These are phyloP conservation scores for Rhizophora apiculata DNA, from an alignment of 345 rosid species.

Conservation along the genomic window DNA sequence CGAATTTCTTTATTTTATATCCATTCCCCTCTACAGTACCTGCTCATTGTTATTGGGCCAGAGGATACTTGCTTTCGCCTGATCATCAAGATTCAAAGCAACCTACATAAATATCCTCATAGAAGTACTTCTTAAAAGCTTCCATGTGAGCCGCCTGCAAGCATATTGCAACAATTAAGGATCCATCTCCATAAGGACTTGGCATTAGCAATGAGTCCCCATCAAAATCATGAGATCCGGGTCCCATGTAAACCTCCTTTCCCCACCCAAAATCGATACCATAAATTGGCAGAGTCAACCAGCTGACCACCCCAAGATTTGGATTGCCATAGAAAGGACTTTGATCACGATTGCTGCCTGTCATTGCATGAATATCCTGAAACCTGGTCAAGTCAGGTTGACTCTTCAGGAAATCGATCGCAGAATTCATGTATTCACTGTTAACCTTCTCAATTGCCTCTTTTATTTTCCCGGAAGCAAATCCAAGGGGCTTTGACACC, in stretches of 20 bases:
- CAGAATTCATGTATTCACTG: conserved; percentile 33
- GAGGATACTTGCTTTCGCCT: too few relatives aligned
- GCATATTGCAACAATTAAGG: conserved; percentile 31
- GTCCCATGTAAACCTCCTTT: conserved; percentile 47
- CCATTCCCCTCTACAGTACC: too few relatives aligned
- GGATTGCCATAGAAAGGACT: conserved; percentile 65
- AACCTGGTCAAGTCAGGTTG: conserved; percentile 41
- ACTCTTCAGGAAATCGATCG: conserved; percentile 38
- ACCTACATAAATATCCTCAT: conserved; percentile 24
- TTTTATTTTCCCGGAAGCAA: conserved; percentile 37
- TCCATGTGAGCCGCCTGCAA: conserved; percentile 32
- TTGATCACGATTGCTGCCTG: conserved; percentile 24
- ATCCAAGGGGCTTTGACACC: conserved; percentile 40
- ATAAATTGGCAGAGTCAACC: conserved; percentile 52
- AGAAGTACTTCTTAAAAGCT: conserved; percentile 32
- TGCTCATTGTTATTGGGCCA: too few relatives aligned
- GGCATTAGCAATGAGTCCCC: conserved; percentile 45
- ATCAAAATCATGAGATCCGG: conserved; percentile 49
- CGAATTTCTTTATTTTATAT: too few relatives aligned
- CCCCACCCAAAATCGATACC: conserved; percentile 71
- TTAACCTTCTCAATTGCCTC: conserved; percentile 44
- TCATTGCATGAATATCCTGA: conserved; percentile 50
- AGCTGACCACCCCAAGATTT: conserved; percentile 57
- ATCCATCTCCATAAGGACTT: conserved; percentile 26
- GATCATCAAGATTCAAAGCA: too few relatives aligned